Evolutionary conservation across 352 stramenopile species (phyloP).

Genomic region (Globisporangium spinosum): DNA sequence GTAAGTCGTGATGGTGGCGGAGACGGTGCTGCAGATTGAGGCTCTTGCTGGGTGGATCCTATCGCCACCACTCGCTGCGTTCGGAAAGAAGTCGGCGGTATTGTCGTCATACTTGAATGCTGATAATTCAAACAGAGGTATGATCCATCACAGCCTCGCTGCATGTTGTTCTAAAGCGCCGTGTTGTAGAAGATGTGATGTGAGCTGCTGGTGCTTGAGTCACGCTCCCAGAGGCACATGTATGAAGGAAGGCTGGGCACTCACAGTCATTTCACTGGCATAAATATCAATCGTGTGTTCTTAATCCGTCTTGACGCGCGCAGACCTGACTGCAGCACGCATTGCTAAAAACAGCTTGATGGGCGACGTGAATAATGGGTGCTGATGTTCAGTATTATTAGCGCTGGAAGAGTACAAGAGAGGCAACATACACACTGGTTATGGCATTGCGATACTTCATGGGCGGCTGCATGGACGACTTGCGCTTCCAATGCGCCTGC

Average conservation of each 20-base stretch:
- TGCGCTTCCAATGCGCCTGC: background rate
- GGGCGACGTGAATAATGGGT: background rate
- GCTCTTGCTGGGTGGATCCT: background rate
- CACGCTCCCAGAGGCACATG: background rate
- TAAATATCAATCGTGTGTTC: background rate
- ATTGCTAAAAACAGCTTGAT: background rate
- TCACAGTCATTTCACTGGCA: background rate
- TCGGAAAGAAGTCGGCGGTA: background rate
- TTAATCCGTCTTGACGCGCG: background rate
- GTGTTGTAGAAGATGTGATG: background rate
- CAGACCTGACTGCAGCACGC: too few relatives aligned
- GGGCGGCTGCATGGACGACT: too few relatives aligned
- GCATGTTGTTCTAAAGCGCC: background rate
- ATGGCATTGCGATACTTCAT: background rate
- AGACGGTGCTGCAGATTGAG: background rate
- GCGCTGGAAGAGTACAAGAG: background rate
- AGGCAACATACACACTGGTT: background rate
- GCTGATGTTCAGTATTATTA: background rate
- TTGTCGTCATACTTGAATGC: background rate
- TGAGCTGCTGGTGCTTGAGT: background rate
- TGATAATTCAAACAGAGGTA: background rate
- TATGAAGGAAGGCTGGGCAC: background rate
- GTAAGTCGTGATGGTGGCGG: constrained; percentile 1
- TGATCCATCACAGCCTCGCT: background rate
- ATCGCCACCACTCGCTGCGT: background rate